phyloP scores from a whole-genome alignment of 805 yeast genomes.

The Blastobotrys parvus region DNA sequence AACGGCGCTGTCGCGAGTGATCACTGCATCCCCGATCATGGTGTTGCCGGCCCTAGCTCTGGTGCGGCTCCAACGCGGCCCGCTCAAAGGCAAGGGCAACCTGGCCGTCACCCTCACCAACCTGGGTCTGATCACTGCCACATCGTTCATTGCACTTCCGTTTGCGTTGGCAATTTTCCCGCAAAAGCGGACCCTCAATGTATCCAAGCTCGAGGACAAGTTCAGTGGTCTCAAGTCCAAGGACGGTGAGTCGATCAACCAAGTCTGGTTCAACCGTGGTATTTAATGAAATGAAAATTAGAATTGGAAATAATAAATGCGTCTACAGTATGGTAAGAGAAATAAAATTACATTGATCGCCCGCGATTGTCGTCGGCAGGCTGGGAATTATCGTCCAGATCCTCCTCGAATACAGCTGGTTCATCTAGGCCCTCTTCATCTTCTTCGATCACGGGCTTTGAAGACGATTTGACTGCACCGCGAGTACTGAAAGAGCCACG shows the following conservation, averaged over 20 bases:
- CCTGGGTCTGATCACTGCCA: conserved; percentile 74
- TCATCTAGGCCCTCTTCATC: conserved; percentile 7
- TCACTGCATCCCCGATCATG: conserved; percentile 97
- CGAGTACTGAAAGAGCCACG: neutral
- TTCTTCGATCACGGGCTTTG: conserved; percentile 11
- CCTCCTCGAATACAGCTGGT: neutral
- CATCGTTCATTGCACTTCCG: conserved; percentile 84
- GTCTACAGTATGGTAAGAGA: too few relatives aligned
- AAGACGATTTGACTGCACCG: conserved; percentile 1
- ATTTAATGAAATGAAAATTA: conserved; percentile 43
- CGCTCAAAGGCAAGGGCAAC: conserved; percentile 60
- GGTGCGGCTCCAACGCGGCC: conserved; percentile 63
- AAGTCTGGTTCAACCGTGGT: conserved; percentile 88
- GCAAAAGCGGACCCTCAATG: conserved; percentile 61
- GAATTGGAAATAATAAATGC: too few relatives aligned
- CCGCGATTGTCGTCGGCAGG: too few relatives aligned
- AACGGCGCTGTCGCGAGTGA: conserved; percentile 90
- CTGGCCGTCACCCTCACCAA: conserved; percentile 63
- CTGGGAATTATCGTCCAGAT: neutral
- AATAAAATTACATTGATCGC: too few relatives aligned
- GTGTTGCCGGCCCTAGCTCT: conserved; percentile 86
- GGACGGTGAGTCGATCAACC: conserved; percentile 47
- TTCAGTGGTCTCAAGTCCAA: conserved; percentile 51
- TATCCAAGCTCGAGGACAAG: conserved; percentile 52
- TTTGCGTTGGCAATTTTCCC: conserved; percentile 96